Conservation (phyloP, 1,139 yeast genomes). For the Scheffersomyces insectosa region DNA sequence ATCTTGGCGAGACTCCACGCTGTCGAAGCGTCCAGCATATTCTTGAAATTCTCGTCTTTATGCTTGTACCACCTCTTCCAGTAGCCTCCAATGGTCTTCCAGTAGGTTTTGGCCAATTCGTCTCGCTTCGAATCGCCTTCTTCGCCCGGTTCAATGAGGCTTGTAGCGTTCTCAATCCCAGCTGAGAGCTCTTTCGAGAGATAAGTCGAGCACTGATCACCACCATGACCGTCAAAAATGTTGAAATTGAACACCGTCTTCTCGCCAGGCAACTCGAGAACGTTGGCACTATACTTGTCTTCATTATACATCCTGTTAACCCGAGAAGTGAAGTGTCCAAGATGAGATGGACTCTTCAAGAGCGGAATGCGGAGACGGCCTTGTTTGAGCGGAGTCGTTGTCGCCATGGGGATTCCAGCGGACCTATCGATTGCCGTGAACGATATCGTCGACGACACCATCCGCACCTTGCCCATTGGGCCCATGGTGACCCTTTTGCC, state of each 20-base stretch:
- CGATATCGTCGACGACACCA: conserved; percentile 24
- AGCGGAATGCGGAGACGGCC: conserved; percentile 51
- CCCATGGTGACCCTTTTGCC: too few relatives aligned
- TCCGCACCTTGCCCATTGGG: conserved; percentile 4
- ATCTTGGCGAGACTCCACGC: conserved; percentile 16
- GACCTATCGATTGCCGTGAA: conserved; percentile 29
- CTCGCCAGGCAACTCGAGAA: conserved; percentile 38
- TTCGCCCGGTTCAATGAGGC: conserved; percentile 9
- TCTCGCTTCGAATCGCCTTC: conserved; percentile 28
- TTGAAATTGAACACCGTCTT: conserved; percentile 57
- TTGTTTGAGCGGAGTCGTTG: conserved; percentile 15
- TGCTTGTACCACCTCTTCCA: conserved; percentile 79
- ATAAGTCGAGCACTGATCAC: conserved; percentile 67
- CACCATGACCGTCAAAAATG: conserved; percentile 95
- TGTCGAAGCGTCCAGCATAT: conserved; percentile 34
- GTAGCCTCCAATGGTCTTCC: conserved; percentile 73
- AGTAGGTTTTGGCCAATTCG: conserved; percentile 50
- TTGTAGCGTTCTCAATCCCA: conserved; percentile 50
- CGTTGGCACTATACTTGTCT: conserved; percentile 70
- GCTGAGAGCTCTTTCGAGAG: conserved; percentile 54
- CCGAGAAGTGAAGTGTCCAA: conserved; percentile 79
- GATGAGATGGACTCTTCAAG: conserved; percentile 67
- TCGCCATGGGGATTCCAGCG: conserved; percentile 9
- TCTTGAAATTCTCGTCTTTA: conserved; percentile 42
- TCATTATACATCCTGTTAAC: conserved; percentile 80